A percentile compares a stretch with the other conserved stretches of the same genome.
These are phyloP conservation scores for Trypanosoma conorhini DNA, from an alignment of 208 protist species.

Conservation along the genomic window DNA sequence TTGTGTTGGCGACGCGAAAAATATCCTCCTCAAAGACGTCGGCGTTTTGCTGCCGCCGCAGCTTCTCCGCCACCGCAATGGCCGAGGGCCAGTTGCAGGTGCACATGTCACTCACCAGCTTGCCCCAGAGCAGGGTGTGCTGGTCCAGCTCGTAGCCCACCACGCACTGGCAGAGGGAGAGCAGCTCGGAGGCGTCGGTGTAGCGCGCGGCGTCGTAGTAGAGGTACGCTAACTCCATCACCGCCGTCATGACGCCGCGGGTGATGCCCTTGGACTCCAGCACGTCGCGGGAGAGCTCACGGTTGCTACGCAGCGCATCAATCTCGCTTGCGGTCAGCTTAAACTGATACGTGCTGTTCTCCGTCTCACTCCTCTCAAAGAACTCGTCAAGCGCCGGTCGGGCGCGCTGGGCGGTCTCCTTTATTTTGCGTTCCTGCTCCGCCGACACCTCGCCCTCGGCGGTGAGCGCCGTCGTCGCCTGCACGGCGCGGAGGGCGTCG, in stretches of 20 bases:
- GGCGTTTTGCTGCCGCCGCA: slow-evolving; percentile 70
- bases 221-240: slow-evolving; percentile 81
- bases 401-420: slow-evolving; percentile 46
- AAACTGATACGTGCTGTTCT: slow-evolving; percentile 81
- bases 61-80: slow-evolving; percentile 66
- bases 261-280: slow-evolving; percentile 78
- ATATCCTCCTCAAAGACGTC: slow-evolving; percentile 61
- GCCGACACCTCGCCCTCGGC: slow-evolving; percentile 64
- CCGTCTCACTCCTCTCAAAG: slow-evolving; percentile 61
- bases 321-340: slow-evolving; percentile 75
- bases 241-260: slow-evolving; percentile 56
- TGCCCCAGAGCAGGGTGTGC: slow-evolving; percentile 81
- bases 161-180: slow-evolving; percentile 80
- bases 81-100: slow-evolving; percentile 85
- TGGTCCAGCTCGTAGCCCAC: slow-evolving; percentile 74
- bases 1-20: slow-evolving; percentile 55
- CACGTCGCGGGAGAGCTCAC: slow-evolving; percentile 76
- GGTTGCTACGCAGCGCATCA: slow-evolving; percentile 60
- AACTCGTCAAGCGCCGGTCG: slow-evolving; percentile 76
- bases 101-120: slow-evolving; percentile 84
- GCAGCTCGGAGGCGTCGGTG: slow-evolving; percentile 77
- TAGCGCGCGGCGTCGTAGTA: slow-evolving; percentile 89
- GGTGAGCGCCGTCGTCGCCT: slow-evolving; percentile 71
- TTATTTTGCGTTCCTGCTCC: slow-evolving; percentile 71
- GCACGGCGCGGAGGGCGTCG: slow-evolving; percentile 66